Evolutionary conservation across 164 flowering plant species (phyloP).

Genomic region (Dillenia turbinata): DNA sequence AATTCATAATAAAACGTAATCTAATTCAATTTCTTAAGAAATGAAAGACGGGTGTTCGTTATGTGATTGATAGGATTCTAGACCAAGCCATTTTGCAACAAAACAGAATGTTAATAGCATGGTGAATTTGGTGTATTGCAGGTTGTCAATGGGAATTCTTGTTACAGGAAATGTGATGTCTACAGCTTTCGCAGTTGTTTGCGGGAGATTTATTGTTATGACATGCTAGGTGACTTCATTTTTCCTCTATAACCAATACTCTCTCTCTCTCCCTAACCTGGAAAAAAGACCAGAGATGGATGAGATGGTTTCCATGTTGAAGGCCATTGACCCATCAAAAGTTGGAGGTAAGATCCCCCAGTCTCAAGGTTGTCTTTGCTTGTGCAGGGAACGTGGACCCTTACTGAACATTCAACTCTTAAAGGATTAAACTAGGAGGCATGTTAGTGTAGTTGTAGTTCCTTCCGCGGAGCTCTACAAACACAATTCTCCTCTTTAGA

Average conservation of each 20-base stretch:
- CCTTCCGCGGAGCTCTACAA: too few species aligned
- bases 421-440: too few species aligned
- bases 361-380: slow-evolving; percentile 73
- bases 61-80: too few species aligned
- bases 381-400: slow-evolving; percentile 73
- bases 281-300: slow-evolving; percentile 97
- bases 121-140: slow-evolving; percentile 27
- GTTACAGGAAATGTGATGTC: slow-evolving; percentile 93
- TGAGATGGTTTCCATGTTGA: slow-evolving; percentile 81
- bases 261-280: slow-evolving; percentile 34
- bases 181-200: slow-evolving; percentile 96
- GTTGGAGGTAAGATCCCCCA: slow-evolving; percentile 97
- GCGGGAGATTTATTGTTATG: slow-evolving; percentile 98
- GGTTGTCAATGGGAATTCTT: slow-evolving; percentile 92
- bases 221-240: slow-evolving; percentile 80
- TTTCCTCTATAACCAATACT: background rate
- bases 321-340: slow-evolving; percentile 80
- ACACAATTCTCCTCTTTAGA: too few species aligned
- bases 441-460: too few species aligned
- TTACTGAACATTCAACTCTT: slow-evolving; percentile 15
- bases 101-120: background rate
- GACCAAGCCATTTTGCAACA: too few species aligned
- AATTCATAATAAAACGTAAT: too few species aligned
- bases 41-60: too few species aligned
- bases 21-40: too few species aligned